phyloP scores from a whole-genome alignment of 2,329 filamentous ascomycete species.

The Microdochium nivale region DNA sequence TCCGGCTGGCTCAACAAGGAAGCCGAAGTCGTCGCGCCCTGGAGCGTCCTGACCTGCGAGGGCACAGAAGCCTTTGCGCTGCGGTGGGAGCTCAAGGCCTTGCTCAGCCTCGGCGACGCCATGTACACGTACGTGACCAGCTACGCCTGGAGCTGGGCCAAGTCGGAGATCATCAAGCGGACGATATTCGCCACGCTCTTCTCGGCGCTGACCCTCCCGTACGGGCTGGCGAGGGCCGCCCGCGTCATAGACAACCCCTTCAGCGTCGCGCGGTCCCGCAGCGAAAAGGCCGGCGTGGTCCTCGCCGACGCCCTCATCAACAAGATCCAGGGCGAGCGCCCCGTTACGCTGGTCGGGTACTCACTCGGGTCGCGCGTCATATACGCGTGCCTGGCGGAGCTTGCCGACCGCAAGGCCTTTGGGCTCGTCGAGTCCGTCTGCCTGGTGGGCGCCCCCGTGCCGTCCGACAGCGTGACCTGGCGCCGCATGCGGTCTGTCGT shows the following conservation, averaged over 20 bases:
- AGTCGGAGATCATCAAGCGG: slow-evolving; percentile 38
- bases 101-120: slow-evolving; percentile 70
- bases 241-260: slow-evolving; percentile 77
- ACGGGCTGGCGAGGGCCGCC: slow-evolving; percentile 56
- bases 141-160: slow-evolving; percentile 71
- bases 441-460: slow-evolving; percentile 73
- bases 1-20: slow-evolving; percentile 73
- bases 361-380: slow-evolving; percentile 76
- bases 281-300: slow-evolving; percentile 64
- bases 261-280: slow-evolving; percentile 65
- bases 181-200: slow-evolving; percentile 48
- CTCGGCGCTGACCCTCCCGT: slow-evolving; percentile 50
- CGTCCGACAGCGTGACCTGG: slow-evolving; percentile 67
- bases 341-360: slow-evolving; percentile 74
- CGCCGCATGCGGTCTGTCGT: slow-evolving; percentile 70
- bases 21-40: slow-evolving; percentile 65
- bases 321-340: slow-evolving; percentile 72
- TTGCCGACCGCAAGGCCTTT: slow-evolving; percentile 72
- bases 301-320: slow-evolving; percentile 79
- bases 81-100: slow-evolving; percentile 70
- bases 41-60: slow-evolving; percentile 60
- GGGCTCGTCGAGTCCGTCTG: slow-evolving; percentile 78
- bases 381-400: slow-evolving; percentile 67
- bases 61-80: slow-evolving; percentile 75
- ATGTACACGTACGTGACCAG: slow-evolving; percentile 72